Percentiles rank a stretch among this genome's conserved stretches.
phyloP scores from a whole-genome alignment of 805 yeast species.

The Barnettozyma botsteinii region DNA sequence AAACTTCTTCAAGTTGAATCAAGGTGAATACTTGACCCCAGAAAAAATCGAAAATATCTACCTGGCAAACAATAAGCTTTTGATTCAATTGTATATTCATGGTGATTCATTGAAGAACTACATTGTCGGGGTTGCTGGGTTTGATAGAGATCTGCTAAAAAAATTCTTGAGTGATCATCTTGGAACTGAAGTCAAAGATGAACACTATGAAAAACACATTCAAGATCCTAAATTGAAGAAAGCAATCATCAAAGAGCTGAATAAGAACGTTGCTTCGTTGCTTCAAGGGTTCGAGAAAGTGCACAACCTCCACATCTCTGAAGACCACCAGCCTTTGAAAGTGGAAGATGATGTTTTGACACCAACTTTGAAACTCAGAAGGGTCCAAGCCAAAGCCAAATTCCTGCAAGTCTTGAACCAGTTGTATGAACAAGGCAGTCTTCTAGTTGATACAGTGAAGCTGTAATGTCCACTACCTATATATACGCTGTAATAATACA shows the following conservation, averaged over 20 bases:
- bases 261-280: conserved; percentile 29
- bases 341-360: conserved; percentile 59
- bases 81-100: conserved; percentile 45
- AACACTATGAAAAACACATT: conserved; percentile 12
- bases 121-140: conserved; percentile 51
- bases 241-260: conserved; percentile 33
- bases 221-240: conserved; percentile 20
- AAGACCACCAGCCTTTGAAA: conserved; percentile 46
- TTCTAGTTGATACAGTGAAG: conserved; percentile 3
- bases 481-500: too few relatives aligned
- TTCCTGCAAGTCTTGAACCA: conserved; percentile 36
- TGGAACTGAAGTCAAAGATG: conserved; percentile 6
- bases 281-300: conserved; percentile 61
- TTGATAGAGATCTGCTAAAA: conserved; percentile 35
- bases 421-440: conserved; percentile 46
- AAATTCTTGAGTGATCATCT: conserved; percentile 9
- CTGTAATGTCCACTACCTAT: neutral
- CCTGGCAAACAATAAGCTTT: conserved; percentile 35
- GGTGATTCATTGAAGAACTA: conserved; percentile 50
- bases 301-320: conserved; percentile 42
- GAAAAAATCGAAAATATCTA: conserved; percentile 58
- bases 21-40: conserved; percentile 57
- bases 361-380: conserved; percentile 57
- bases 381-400: conserved; percentile 39
- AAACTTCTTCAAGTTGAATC: conserved; percentile 58